Percentiles rank a stretch among this genome's conserved stretches.
These are phyloP conservation scores for Lactarius evosmus DNA, from an alignment of 768 basidiomycete species.

Conservation along the genomic window DNA sequence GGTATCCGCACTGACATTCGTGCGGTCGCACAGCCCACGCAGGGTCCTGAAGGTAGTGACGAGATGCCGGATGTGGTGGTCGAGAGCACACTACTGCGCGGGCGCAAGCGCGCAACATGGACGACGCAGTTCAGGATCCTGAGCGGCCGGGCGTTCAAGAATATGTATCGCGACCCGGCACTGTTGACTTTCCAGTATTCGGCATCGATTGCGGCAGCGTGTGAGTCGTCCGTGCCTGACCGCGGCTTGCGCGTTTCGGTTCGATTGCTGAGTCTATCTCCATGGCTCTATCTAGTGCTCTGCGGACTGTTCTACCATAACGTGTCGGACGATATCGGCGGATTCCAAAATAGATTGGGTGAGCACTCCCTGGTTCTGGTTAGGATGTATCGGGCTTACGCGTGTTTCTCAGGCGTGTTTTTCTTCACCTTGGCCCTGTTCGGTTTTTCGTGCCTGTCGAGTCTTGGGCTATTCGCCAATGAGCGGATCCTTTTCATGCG, in stretches of 20 bases:
- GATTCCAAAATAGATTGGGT: constrained; percentile 95
- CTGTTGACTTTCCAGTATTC: constrained; percentile 88
- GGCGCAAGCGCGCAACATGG: constrained; percentile 79
- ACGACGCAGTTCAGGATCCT: constrained; percentile 90
- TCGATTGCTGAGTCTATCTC: constrained; percentile 12
- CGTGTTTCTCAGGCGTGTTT: constrained; percentile 64
- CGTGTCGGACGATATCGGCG: constrained; percentile 89
- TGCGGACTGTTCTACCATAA: constrained; percentile 94
- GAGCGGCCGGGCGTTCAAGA: constrained; percentile 97
- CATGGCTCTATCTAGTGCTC: constrained; percentile 49
- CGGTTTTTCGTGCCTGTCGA: constrained; percentile 94
- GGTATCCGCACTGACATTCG: constrained; percentile 62
- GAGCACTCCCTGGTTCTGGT: constrained; percentile 24
- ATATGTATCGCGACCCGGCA: constrained; percentile 92
- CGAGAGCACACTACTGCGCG: constrained; percentile 66
- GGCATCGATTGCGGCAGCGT: constrained; percentile 76
- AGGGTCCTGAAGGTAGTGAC: constrained; percentile 36
- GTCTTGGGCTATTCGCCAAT: constrained; percentile 89
- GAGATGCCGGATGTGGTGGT: constrained; percentile 64
- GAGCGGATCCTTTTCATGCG: constrained; percentile 97
- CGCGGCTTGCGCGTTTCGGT: too few species aligned
- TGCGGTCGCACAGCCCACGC: constrained; percentile 36
- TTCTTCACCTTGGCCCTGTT: constrained; percentile 97
- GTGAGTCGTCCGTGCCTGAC: constrained; percentile 48
- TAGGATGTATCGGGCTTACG: not conserved